phyloP scores from a whole-genome alignment of 1,284 basidiomycete genomes.

The Cerrena zonata region DNA sequence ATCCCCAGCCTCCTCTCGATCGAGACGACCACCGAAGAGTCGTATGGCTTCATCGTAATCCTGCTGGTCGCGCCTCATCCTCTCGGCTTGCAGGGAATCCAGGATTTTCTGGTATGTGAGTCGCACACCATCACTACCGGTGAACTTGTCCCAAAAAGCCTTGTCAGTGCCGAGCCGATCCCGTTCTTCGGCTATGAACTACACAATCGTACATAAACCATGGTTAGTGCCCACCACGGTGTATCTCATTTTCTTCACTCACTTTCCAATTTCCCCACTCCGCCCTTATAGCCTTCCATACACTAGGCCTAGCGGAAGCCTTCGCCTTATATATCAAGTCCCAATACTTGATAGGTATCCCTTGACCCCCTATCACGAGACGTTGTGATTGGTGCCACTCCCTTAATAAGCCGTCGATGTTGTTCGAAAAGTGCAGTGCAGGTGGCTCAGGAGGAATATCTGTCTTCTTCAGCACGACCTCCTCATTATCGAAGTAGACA shows the following conservation, averaged over 20 bases:
- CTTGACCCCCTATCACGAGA: neutral
- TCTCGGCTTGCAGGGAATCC: neutral
- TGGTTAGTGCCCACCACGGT: too few species aligned
- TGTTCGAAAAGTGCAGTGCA: neutral
- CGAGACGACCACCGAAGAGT: slow-evolving; percentile 12
- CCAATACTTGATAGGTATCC: neutral
- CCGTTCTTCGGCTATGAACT: slow-evolving; percentile 18
- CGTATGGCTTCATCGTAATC: slow-evolving; percentile 9
- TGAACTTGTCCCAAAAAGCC: slow-evolving; percentile 16
- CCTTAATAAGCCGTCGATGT: neutral
- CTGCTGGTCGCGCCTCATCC: neutral
- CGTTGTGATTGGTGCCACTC: neutral
- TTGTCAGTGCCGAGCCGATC: slow-evolving; percentile 11
- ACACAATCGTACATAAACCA: too few species aligned
- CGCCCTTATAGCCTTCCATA: neutral
- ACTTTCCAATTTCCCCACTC: neutral
- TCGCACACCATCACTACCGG: slow-evolving; percentile 4
- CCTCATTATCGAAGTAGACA: neutral
- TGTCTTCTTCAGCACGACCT: neutral
- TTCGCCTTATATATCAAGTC: neutral
- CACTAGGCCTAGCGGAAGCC: neutral
- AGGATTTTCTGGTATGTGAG: slow-evolving; percentile 10
- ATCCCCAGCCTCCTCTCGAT: slow-evolving; percentile 2
- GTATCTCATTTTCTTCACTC: too few species aligned
- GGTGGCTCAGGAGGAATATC: neutral